Base-by-base conservation (phyloP, 345 rosid species). In the Moringa oleifera region DNA sequence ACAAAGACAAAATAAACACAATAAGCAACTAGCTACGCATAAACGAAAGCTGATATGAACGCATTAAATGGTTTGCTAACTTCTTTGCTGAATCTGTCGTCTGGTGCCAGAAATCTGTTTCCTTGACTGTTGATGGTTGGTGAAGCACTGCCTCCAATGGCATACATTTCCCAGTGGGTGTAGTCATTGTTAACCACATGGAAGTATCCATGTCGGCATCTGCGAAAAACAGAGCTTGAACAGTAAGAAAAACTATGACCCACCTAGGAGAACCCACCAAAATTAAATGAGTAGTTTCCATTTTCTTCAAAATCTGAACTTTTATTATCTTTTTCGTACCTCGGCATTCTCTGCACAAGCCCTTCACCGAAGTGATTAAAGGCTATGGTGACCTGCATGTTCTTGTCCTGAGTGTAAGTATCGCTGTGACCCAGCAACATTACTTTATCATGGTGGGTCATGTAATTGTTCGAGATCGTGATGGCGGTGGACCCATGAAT, bases 121-220 rank as follows among this genome's bases (percentile, higher is more conserved):
- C 93, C 93, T 77, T 89, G 96, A 73, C 93, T 86, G 71, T 89
- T 89, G 67, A 89, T 89, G 62, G 96, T 89, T 1, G 96, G 96
- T 57, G 51, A 31, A 23, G 93, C 93, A 69, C 96, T 89, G 18
- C 93, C 93, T 68, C 96, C 96, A 67, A 89, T 83, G 16, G 96
- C 96, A 64, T 89, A 86, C 93, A 86, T 89, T 71, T 89, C 87
- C 96, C 96, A 89, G 62, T 89, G 96, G 49, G 87, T 84, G 57
- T 89, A 89, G 82, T 89, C 91, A 69, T 89, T 89, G 85, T 89
- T 86, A 74, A 89, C 96, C 82, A 86, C 96, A 70, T 89, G 96
- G 76, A 89, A 89, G 53, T 89, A 89, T 64, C 96, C 96, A 72
- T 67, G 86, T 67, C 96, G 72, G 59, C 93, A 89, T 64, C 96